Conservation (phyloP, 2,329 filamentous ascomycete genomes). For the Aureobasidium sp. region DNA sequence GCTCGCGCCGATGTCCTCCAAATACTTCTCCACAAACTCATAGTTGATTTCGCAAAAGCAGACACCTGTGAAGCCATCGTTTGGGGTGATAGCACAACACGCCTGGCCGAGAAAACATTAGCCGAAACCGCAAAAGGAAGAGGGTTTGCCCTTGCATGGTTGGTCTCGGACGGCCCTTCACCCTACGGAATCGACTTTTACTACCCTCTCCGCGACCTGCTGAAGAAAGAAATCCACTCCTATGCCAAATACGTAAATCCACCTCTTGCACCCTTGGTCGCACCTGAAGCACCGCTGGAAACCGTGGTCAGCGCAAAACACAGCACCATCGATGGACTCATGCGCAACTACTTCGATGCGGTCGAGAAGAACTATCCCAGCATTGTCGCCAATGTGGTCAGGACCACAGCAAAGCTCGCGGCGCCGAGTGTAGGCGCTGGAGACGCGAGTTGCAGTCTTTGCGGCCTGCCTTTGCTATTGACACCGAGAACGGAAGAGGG, state of each 20-base stretch:
- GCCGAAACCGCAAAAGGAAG: constrained; percentile 86
- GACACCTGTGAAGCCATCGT: constrained; percentile 63
- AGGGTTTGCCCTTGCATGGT: constrained; percentile 75
- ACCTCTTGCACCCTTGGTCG: constrained; percentile 32
- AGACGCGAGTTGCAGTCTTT: constrained; percentile 54
- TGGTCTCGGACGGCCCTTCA: constrained; percentile 66
- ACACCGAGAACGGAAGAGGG: constrained; percentile 27
- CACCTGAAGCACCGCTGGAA: constrained; percentile 27
- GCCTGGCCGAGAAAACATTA: constrained; percentile 77
- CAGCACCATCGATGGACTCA: constrained; percentile 83
- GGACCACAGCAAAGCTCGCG: constrained; percentile 77
- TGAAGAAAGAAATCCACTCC: constrained; percentile 68
- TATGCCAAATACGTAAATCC: constrained; percentile 47
- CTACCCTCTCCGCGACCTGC: constrained; percentile 77
- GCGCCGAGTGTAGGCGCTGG: constrained; percentile 35
- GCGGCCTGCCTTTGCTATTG: constrained; percentile 60
- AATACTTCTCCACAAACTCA: constrained; percentile 63
- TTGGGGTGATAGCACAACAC: constrained; percentile 80
- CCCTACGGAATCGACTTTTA: constrained; percentile 56
- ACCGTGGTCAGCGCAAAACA: constrained; percentile 59
- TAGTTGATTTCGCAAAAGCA: constrained; percentile 57
- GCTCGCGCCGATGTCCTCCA: constrained; percentile 67
- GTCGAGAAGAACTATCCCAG: constrained; percentile 83
- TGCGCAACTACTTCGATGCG: constrained; percentile 78
- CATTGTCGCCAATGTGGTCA: constrained; percentile 91